phyloP scores from a whole-genome alignment of 1,284 basidiomycete genomes.

The Sphagnurus paluster region DNA sequence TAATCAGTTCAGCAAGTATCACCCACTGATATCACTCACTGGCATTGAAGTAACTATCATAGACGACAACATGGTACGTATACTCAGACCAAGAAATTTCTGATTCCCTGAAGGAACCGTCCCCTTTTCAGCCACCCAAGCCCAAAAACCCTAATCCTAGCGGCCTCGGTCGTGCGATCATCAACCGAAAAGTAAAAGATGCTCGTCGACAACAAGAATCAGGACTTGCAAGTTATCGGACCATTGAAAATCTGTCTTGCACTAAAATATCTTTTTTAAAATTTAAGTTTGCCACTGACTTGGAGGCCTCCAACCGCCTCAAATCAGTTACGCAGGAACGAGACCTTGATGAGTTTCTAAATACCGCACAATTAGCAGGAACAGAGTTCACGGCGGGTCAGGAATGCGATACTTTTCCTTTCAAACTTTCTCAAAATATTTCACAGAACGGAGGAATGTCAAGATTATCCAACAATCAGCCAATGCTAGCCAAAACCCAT shows the following conservation, averaged over 20 bases:
- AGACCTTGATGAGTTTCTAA: slow-evolving; percentile 96
- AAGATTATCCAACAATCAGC: slow-evolving; percentile 80
- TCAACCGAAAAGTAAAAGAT: slow-evolving; percentile 86
- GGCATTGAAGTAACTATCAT: no score
- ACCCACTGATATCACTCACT: no score
- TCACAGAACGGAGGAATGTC: slow-evolving; percentile 84
- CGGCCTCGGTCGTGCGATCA: slow-evolving; percentile 89
- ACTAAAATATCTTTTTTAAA: not conserved
- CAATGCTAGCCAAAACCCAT: slow-evolving; percentile 76
- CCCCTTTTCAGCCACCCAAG: slow-evolving; percentile 42
- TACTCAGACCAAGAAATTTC: no score
- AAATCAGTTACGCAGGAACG: slow-evolving; percentile 95
- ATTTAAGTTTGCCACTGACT: slow-evolving; percentile 75
- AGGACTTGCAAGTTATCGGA: slow-evolving; percentile 61
- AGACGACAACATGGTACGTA: no score
- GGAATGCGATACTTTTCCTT: slow-evolving; percentile 7
- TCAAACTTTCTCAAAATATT: slow-evolving; percentile 13
- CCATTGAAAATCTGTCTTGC: not conserved
- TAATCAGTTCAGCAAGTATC: no score
- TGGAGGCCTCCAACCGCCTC: slow-evolving; percentile 70
- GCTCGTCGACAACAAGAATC: slow-evolving; percentile 71
- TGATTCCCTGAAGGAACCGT: not conserved
- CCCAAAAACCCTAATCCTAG: slow-evolving; percentile 61
- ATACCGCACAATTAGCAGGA: slow-evolving; percentile 92
- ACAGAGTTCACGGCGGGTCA: slow-evolving; percentile 96